Base-by-base conservation (phyloP, 345 rosid species). In the Gossypium mustelinum region DNA sequence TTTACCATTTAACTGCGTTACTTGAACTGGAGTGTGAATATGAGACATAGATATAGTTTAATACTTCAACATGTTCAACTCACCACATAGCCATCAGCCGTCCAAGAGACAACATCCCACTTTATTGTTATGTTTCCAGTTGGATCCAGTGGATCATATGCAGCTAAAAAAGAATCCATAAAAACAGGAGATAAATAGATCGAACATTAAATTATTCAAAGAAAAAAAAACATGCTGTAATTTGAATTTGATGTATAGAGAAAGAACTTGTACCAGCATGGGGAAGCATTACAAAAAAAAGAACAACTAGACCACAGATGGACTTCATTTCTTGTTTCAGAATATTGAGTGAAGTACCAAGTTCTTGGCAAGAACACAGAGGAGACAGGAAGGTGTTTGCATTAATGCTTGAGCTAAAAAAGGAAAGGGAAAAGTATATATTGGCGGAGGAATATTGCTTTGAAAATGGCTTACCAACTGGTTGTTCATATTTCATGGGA, bases 21-120 rank as follows among this genome's bases (percentile, higher is more conserved):
- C 7, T 34, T 34, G 41, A 34, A 4, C 41, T 5, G 7, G 41
- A 34, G 7, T 34, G 41, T 34, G 41, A 34, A 34, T 34, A n/a
- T 54, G 24, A 57, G 34, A 57, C 2, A 4, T 34, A 7, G 58
- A 17, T 17, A 20, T 2, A n/a, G 58, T 54, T 17, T 17, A 54
- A n/a, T n/a, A n/a, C 10, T 17, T 11, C 13, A 12, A 11, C 44
- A 51, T 5, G 73, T 29, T n/a, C 17, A 67, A 75, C 84, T 81
- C 68, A 89, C 97, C 89, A 84, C 85, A 83, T 88, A 92, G 45
- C 97, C 97, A 81, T 92, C 97, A 41, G 86, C 75, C 3, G 90
- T 89, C 94, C 97, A 92, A 44, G 87, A 87, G 75, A 84, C 81
- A 24, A 92, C 83, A 68, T 92, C 94, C 97, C 97, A 92, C 79